Conservation (phyloP, 306 rosid genomes). For the Astragalus membranaceus region DNA sequence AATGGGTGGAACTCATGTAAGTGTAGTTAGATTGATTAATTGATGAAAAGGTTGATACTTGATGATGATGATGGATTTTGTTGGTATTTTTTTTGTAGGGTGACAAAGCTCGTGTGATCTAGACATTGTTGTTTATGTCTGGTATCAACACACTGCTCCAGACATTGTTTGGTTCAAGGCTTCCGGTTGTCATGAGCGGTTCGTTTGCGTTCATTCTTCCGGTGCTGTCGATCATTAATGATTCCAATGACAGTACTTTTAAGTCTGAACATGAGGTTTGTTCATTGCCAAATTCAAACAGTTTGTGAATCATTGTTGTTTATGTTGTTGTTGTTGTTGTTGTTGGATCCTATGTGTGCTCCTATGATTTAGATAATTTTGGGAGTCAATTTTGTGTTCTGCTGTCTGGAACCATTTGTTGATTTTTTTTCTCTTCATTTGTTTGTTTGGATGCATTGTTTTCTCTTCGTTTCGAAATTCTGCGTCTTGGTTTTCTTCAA, state of each 20-base stretch:
- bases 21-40: too few species aligned
- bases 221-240: slow-evolving; percentile 65
- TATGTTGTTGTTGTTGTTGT: too few species aligned
- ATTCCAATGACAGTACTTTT: slow-evolving; percentile 42
- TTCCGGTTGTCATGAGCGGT: slow-evolving; percentile 75
- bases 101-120: too few species aligned
- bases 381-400: too few species aligned
- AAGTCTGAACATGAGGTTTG: slow-evolving; percentile 58
- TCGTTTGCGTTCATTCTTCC: slow-evolving; percentile 69
- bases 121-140: too few species aligned
- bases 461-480: not conserved
- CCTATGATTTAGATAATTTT: too few species aligned
- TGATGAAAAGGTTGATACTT: too few species aligned
- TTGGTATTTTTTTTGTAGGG: too few species aligned
- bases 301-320: not conserved
- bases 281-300: not conserved
- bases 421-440: not conserved
- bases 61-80: too few species aligned
- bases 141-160: too few species aligned
- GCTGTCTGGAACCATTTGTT: too few species aligned
- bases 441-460: not conserved
- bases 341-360: not conserved
- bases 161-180: slow-evolving; percentile 77
- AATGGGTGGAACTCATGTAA: too few species aligned
- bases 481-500: not conserved